These are phyloP conservation scores for Fusarium mangiferae DNA, from an alignment of 2,329 filamentous ascomycete species.

Conservation along the genomic window DNA sequence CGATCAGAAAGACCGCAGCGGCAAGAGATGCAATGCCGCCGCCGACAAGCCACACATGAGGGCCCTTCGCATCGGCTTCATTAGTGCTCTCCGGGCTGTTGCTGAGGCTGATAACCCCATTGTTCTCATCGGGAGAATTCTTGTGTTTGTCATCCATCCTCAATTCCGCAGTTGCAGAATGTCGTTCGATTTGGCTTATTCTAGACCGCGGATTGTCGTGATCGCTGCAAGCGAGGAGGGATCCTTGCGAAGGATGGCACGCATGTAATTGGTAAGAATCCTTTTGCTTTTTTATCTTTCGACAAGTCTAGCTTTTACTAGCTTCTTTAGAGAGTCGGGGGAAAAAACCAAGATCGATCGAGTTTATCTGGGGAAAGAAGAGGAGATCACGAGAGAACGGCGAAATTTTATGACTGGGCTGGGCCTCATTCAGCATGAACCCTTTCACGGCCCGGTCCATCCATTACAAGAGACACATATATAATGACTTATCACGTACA, in stretches of 20 bases:
- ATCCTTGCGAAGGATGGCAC: conserved; percentile 19
- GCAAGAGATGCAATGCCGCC: conserved; percentile 43
- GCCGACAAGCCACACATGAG: conserved; percentile 43
- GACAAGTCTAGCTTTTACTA: conserved; percentile 12
- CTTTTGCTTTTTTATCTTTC: conserved; percentile 10
- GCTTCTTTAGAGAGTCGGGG: background rate
- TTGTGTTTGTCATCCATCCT: conserved; percentile 20
- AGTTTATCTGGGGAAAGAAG: background rate
- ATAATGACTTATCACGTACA: conserved; percentile 6
- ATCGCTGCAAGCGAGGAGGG: conserved; percentile 21
- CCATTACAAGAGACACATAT: conserved; percentile 18
- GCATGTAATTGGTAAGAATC: conserved; percentile 1
- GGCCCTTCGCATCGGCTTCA: conserved; percentile 10
- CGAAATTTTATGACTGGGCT: conserved; percentile 8
- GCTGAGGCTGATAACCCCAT: conserved; percentile 17
- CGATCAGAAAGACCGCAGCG: conserved; percentile 41
- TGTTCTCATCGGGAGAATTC: background rate
- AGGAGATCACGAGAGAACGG: conserved; percentile 12
- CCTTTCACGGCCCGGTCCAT: conserved; percentile 19
- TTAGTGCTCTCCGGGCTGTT: conserved; percentile 28
- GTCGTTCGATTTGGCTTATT: background rate
- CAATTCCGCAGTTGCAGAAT: background rate
- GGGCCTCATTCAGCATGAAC: conserved; percentile 9
- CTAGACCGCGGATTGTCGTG: conserved; percentile 25
- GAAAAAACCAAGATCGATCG: background rate